Conservation (phyloP, 2,329 filamentous ascomycete genomes). For the Colletotrichum coccodes region DNA sequence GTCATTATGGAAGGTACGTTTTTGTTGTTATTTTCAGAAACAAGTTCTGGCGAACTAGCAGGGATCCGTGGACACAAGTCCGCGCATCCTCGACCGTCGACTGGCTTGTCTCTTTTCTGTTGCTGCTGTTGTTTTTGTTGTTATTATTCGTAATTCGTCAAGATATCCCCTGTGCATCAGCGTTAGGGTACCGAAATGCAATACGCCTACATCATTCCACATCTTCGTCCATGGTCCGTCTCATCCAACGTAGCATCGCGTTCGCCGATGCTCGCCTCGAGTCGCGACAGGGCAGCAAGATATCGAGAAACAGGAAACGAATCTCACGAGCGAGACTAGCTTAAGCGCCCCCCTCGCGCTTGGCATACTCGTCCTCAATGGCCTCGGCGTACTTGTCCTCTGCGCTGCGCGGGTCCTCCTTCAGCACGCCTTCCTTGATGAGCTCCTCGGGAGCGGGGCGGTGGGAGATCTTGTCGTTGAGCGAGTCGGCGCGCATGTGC, state of each 20-base stretch:
- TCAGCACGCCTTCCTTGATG: slow-evolving; percentile 82
- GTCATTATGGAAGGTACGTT: not conserved
- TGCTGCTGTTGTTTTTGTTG: not conserved
- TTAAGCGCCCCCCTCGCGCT: slow-evolving; percentile 70
- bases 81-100: not conserved
- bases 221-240: not conserved
- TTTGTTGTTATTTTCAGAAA: slow-evolving; percentile 5
- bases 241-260: not conserved
- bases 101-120: not conserved
- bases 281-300: not conserved
- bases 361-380: slow-evolving; percentile 72
- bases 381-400: slow-evolving; percentile 68
- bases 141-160: slow-evolving; percentile 16
- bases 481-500: slow-evolving; percentile 85
- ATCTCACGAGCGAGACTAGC: not conserved
- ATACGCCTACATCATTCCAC: slow-evolving; percentile 6
- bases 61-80: not conserved
- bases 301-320: not conserved
- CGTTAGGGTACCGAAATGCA: not conserved
- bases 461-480: slow-evolving; percentile 87
- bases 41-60: not conserved
- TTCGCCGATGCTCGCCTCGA: not conserved
- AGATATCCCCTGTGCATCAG: not conserved
- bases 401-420: slow-evolving; percentile 70
- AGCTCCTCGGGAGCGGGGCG: slow-evolving; percentile 81